Conservation (phyloP, 768 basidiomycete species). For the Hirschioporus abietinus region DNA sequence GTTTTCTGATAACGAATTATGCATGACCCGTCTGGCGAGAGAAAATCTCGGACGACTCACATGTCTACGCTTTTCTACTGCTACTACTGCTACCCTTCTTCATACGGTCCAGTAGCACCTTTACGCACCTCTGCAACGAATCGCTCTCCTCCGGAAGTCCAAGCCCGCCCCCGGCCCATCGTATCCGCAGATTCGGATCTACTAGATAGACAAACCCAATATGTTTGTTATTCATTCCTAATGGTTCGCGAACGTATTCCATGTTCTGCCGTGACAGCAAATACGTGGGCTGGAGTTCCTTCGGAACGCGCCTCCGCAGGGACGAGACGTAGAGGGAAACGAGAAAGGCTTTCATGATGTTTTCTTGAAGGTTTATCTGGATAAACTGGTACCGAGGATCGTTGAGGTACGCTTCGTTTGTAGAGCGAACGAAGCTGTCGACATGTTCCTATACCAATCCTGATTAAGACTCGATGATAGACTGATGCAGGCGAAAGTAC, state of each 20-base stretch:
- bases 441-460: constrained; percentile 60
- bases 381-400: constrained; percentile 66
- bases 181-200: constrained; percentile 75
- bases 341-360: constrained; percentile 85
- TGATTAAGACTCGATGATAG: background rate
- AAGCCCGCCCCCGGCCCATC: constrained; percentile 91
- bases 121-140: constrained; percentile 62
- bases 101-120: constrained; percentile 60
- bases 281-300: constrained; percentile 62
- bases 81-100: constrained; percentile 22
- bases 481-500: constrained; percentile 33
- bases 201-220: constrained; percentile 91
- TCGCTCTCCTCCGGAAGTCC: constrained; percentile 69
- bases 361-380: constrained; percentile 93
- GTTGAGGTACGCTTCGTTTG: constrained; percentile 44
- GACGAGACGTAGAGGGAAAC: constrained; percentile 79
- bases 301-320: constrained; percentile 62
- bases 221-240: constrained; percentile 86
- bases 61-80: constrained; percentile 2
- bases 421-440: constrained; percentile 58
- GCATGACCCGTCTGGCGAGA: background rate
- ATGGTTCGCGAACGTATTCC: constrained; percentile 77
- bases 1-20: background rate
- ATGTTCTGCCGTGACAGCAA: constrained; percentile 79
- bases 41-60: background rate